phyloP scores from a whole-genome alignment of 805 yeast genomes.

The Yamadazyma ubonensis region DNA sequence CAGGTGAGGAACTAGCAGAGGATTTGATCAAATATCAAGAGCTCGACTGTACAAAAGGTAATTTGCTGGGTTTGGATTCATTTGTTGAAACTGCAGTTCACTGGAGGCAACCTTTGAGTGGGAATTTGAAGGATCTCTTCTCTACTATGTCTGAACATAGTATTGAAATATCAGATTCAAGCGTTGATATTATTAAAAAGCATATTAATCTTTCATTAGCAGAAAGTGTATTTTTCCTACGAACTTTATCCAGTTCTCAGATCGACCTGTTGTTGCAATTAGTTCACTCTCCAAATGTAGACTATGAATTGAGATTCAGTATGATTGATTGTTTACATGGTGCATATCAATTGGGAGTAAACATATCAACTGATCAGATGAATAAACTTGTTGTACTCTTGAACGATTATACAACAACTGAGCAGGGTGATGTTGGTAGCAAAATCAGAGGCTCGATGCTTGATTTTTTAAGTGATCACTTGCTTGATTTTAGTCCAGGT shows the following conservation, averaged over 20 bases:
- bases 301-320: slow-evolving; percentile 28
- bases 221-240: slow-evolving; percentile 30
- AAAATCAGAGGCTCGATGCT: slow-evolving; percentile 58
- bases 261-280: slow-evolving; percentile 24
- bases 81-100: slow-evolving; percentile 1
- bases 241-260: slow-evolving; percentile 13
- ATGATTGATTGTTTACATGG: slow-evolving; percentile 20
- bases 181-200: neutral
- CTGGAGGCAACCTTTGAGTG: neutral
- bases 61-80: neutral
- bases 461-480: slow-evolving; percentile 32
- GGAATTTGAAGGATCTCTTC: neutral
- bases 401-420: slow-evolving; percentile 75
- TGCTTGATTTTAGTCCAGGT: slow-evolving; percentile 5
- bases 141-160: neutral
- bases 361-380: neutral
- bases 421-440: slow-evolving; percentile 92
- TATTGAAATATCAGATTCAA: neutral
- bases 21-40: slow-evolving; percentile 3
- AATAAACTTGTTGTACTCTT: slow-evolving; percentile 37
- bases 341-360: neutral
- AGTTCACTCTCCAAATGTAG: slow-evolving; percentile 24
- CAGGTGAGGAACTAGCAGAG: slow-evolving; percentile 1
- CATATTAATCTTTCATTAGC: slow-evolving; percentile 26
- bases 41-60: neutral